Base-by-base conservation (phyloP, 2,329 filamentous ascomycete genomes). In the Sphaceloma murrayae region DNA sequence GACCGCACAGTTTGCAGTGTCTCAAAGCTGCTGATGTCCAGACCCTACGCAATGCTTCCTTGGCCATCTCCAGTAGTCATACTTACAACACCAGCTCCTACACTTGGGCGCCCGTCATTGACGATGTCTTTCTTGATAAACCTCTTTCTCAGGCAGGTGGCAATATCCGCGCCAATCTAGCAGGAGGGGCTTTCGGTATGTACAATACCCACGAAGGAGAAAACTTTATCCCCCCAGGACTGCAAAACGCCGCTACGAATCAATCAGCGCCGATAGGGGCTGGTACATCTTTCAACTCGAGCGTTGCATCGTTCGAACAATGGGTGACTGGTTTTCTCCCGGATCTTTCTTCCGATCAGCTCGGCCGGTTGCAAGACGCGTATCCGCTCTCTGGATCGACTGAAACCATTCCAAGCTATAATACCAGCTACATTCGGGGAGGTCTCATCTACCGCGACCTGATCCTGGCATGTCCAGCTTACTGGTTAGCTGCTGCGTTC, bases 201-300 rank as follows among this genome's bases (percentile, higher is more conserved):
- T 79, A 78, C 56, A 80, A 80, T 54, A 67, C 70, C 0, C 72
- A 78, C 53, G 77, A 80, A 57, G 76, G 77, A 16, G 70, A 79
- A 55, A 76, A 74, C 49, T 80, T 81, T 52, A 62, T 77, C 16
- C 74, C 74, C 0, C 55, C 67, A 0, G 71, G 68, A 0, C 60
- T 79, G 1, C 54, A 61, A 13, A 61, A 58, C 36, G 48, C 50
- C 0, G 50, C 53, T 0, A 56, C 59, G 5, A 53, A 55, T 0
- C 60, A 61, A 2, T 57, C 56, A 2, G 46, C 46, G 10, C 43
- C 46, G 2, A 19, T 17, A 59, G 58, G 11, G 63, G 66, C 21
- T 24, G 45, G 30, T 45, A 49, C n/a, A 14, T 36, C 0, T 10
- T 77, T 72, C 54, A 76, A 77, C 50, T 65, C 66, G 1, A 74